Evolutionary conservation across 1,139 yeast species (phyloP).

Genomic region (Saccharomyces uvarum): DNA sequence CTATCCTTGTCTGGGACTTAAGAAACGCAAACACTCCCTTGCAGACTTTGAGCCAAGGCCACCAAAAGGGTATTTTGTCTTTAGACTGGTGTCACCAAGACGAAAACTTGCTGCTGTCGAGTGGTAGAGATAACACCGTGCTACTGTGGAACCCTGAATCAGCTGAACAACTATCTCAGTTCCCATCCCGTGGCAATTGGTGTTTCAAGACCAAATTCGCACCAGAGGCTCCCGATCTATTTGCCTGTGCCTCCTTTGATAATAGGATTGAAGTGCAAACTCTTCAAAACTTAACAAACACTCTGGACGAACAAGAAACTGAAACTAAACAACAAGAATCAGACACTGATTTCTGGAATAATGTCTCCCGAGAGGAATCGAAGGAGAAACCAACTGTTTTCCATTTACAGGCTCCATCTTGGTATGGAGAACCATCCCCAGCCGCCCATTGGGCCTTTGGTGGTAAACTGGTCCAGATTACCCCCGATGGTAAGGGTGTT

Average conservation of each 20-base stretch:
- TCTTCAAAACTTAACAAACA: constrained; percentile 54
- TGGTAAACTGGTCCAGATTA: constrained; percentile 67
- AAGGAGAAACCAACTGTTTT: constrained; percentile 33
- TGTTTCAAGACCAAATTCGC: constrained; percentile 83
- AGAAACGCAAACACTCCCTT: constrained; percentile 90
- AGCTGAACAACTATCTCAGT: constrained; percentile 69
- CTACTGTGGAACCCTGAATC: constrained; percentile 79
- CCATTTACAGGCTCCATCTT: constrained; percentile 70
- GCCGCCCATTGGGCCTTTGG: constrained; percentile 86
- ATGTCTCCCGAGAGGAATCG: constrained; percentile 47
- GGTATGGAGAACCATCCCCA: constrained; percentile 73
- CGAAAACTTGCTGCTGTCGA: constrained; percentile 65
- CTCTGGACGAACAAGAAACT: constrained; percentile 34
- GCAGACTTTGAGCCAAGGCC: constrained; percentile 55
- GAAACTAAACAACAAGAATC: constrained; percentile 33
- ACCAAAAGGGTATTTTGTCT: constrained; percentile 79
- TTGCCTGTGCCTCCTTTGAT: constrained; percentile 91
- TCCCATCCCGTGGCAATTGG: constrained; percentile 92
- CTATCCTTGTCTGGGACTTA: constrained; percentile 86
- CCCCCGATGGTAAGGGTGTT: constrained; percentile 39
- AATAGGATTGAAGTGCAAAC: constrained; percentile 68
- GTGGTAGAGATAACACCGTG: constrained; percentile 88
- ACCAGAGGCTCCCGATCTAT: constrained; percentile 77
- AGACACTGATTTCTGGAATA: constrained; percentile 83
- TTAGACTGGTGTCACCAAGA: constrained; percentile 92